Evolutionary conservation across 129 eudicot genomes (phyloP).

Genomic region (Smallanthus sonchifolius): DNA sequence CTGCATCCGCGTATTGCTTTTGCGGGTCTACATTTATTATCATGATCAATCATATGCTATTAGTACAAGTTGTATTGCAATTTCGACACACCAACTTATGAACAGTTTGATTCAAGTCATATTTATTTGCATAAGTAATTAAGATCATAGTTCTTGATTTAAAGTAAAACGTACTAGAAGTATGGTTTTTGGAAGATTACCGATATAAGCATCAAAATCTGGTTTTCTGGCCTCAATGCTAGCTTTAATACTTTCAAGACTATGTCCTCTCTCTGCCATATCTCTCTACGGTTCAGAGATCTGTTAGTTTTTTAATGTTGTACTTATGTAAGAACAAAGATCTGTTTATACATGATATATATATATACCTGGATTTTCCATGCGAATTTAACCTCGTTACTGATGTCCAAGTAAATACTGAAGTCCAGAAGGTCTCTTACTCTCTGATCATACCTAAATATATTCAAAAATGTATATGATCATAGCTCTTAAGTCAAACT

Average conservation of each 20-base stretch:
- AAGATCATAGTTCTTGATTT: neutral
- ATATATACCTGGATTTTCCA: slow-evolving; percentile 92
- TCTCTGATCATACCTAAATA: slow-evolving; percentile 68
- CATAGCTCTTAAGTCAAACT: neutral
- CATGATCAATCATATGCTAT: slow-evolving; percentile 14
- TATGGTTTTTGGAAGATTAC: slow-evolving; percentile 27
- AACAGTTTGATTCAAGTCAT: neutral
- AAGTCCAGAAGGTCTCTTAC: slow-evolving; percentile 94
- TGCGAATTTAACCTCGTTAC: slow-evolving; percentile 94
- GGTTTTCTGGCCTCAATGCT: slow-evolving; percentile 97
- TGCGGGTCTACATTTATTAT: slow-evolving; percentile 65
- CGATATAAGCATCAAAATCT: slow-evolving; percentile 92
- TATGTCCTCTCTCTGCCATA: slow-evolving; percentile 99
- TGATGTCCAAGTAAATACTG: slow-evolving; percentile 92
- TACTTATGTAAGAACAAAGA: neutral
- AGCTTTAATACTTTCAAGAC: slow-evolving; percentile 93
- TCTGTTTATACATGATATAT: neutral
- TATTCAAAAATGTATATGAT: neutral
- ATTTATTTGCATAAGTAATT: neutral
- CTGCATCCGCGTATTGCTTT: slow-evolving; percentile 97
- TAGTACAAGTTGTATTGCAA: neutral
- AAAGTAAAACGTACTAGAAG: neutral
- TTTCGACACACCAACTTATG: neutral
- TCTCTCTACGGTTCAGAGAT: slow-evolving; percentile 64
- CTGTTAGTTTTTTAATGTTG: neutral